Conservation (phyloP, 2,329 filamentous ascomycete genomes). For the Allantophomopsis lycopodina region DNA sequence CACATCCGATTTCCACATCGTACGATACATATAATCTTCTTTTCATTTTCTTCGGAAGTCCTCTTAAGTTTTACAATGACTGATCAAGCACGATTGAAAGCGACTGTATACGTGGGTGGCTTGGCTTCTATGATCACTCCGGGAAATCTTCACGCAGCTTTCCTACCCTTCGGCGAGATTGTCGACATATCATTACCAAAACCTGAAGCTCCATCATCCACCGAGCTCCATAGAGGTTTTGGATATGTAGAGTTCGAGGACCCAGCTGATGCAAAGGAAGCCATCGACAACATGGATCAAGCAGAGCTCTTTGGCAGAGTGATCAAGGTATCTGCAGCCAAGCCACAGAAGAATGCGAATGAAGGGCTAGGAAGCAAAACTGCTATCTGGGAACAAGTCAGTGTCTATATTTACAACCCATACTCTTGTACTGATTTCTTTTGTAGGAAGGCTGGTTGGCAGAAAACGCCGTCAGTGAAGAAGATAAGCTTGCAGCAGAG, state of each 20-base stretch:
- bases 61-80: constrained; percentile 43
- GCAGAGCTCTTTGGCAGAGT: constrained; percentile 86
- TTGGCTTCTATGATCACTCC: constrained; percentile 67
- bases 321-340: constrained; percentile 85
- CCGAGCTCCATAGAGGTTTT: constrained; percentile 77
- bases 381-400: constrained; percentile 92
- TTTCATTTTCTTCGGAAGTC: too few relatives aligned
- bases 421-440: constrained; percentile 1
- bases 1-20: too few relatives aligned
- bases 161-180: constrained; percentile 94
- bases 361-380: constrained; percentile 87
- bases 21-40: too few relatives aligned
- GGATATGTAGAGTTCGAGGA: constrained; percentile 94
- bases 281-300: constrained; percentile 98
- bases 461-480: constrained; percentile 72
- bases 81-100: constrained; percentile 71
- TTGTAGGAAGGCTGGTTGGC: constrained; percentile 82
- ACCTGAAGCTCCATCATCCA: constrained; percentile 66
- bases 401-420: constrained; percentile 13
- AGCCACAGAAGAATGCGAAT: constrained; percentile 76
- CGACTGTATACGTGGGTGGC: constrained; percentile 85
- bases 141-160: constrained; percentile 72
- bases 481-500: constrained; percentile 52
- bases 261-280: constrained; percentile 74
- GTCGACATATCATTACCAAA: constrained; percentile 83